These are phyloP conservation scores for Phaffia australis DNA, from an alignment of 768 basidiomycete species.

Conservation along the genomic window DNA sequence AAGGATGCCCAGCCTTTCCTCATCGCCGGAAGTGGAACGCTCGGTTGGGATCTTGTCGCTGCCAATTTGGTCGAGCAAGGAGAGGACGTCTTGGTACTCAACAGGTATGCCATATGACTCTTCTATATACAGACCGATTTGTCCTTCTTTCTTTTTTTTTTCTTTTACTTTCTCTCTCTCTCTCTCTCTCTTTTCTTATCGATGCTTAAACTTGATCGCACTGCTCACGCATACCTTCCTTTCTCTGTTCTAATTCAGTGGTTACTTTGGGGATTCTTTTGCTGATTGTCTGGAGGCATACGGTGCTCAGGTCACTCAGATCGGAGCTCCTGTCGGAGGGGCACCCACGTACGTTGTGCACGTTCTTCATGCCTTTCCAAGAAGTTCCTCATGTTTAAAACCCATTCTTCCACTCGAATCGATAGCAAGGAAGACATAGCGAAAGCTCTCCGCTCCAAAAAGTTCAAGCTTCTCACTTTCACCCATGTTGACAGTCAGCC, in stretches of 20 bases:
- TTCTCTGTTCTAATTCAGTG: conserved; percentile 44
- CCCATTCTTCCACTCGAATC: conserved; percentile 4
- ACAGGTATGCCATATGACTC: conserved; percentile 4
- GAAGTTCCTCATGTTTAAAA: background rate
- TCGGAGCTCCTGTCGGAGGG: conserved; percentile 74
- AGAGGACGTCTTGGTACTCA: conserved; percentile 31
- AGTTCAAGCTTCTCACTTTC: conserved; percentile 79
- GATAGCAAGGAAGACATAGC: conserved; percentile 35
- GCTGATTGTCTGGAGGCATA: conserved; percentile 57
- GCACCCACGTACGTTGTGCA: conserved; percentile 44
- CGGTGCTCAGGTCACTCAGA: conserved; percentile 72
- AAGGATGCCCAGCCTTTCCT: conserved; percentile 71
- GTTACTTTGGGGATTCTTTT: conserved; percentile 90
- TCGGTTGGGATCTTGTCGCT: conserved; percentile 95
- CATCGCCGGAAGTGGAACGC: conserved; percentile 84
- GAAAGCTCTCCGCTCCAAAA: conserved; percentile 57
- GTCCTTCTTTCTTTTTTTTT: background rate
- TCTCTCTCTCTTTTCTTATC: background rate
- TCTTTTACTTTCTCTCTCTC: background rate
- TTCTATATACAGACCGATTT: background rate
- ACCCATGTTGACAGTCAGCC: conserved; percentile 85
- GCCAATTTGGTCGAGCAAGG: conserved; percentile 64
- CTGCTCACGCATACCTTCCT: no score
- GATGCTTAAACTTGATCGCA: no score
- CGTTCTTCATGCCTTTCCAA: background rate